Evolutionary conservation across 2,329 filamentous ascomycete species (phyloP).

Genomic region (Curvularia lunata): DNA sequence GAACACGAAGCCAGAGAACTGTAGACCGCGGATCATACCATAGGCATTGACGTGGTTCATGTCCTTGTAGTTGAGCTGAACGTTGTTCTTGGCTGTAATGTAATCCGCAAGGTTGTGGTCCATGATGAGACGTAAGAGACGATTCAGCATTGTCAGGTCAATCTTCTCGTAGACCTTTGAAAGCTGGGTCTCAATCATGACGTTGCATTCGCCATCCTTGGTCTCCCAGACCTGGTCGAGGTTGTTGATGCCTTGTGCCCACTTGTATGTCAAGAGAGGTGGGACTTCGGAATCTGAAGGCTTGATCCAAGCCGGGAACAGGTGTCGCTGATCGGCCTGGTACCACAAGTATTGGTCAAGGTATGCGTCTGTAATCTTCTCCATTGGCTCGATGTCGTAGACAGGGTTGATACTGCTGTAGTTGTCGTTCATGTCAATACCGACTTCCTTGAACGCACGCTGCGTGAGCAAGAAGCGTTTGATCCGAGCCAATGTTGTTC

Average conservation of each 20-base stretch:
- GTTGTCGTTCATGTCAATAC: slow-evolving; percentile 99
- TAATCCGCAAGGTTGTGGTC: slow-evolving; percentile 99
- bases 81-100: slow-evolving; percentile 99
- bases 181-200: slow-evolving; percentile 96
- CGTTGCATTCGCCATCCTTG: slow-evolving; percentile 93
- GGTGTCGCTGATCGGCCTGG: slow-evolving; percentile 93
- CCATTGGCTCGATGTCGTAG: slow-evolving; percentile 97
- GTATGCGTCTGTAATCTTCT: slow-evolving; percentile 99
- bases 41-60: slow-evolving; percentile 99
- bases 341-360: slow-evolving; percentile 99
- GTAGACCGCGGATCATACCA: slow-evolving; percentile 95
- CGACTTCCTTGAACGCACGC: slow-evolving; percentile 97
- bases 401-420: slow-evolving; percentile 99
- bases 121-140: slow-evolving; percentile 93
- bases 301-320: slow-evolving; percentile 99
- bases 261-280: slow-evolving; percentile 93
- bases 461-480: slow-evolving; percentile 97
- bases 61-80: slow-evolving; percentile 98
- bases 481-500: slow-evolving; percentile 92
- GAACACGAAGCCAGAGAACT: slow-evolving; percentile 98
- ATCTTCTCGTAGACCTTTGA: slow-evolving; percentile 99
- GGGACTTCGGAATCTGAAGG: slow-evolving; percentile 98
- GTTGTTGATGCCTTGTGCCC: slow-evolving; percentile 99
- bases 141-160: slow-evolving; percentile 92
- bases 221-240: slow-evolving; percentile 94